Evolutionary conservation across 1,284 basidiomycete genomes (phyloP), one percentile per base, ranked within the genome.

Genomic region (Ustilago nuda): DNA sequence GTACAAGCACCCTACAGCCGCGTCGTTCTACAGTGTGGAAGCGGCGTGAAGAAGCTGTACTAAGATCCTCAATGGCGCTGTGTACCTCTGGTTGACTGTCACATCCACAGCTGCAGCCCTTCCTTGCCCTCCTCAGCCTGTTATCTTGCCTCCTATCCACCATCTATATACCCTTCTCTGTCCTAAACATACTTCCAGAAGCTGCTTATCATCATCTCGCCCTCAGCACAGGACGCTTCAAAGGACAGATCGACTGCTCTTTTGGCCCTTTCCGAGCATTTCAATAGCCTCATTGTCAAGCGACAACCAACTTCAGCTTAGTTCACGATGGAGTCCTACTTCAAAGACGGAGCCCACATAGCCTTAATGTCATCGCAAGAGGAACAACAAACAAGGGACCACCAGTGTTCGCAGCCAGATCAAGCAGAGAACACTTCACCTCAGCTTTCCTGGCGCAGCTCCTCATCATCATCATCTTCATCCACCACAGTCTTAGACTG

Each of bases 311-410:
- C 41, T 37, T 15, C n/a, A 35, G n/a, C 33, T 37, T 23, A 32
- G 17, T 6, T 35, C 59, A 61, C 15, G 0, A 72, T 72, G 69
- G 51, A 54, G 46, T 56, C 66, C 12, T 53, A 62, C 56, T 73
- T 68, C 56, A 68, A 33, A 4, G 72, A 66, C 48, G 66, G 69
- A 43, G 59, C 57, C 4, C 62, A 43, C n/a, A 46, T 74, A 35
- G 36, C 52, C 51, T 39, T 74, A 6, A 50, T 64, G 8, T 33
- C 52, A 11, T 50, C 48, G 2, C 39, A 66, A 39, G 56, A 66
- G 17, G 13, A 36, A 8, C 56, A 17, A 8, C 6, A 45, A 33
- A 39, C 15, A 6, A 32, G 55, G 19, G n/a, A 15, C 12, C 50
- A 19, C 12, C 56, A 56, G 13, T 43, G 50, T 27, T 61, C 36